Base-by-base conservation (phyloP, 1,284 basidiomycete species). In the Cryptococcus sp. region DNA sequence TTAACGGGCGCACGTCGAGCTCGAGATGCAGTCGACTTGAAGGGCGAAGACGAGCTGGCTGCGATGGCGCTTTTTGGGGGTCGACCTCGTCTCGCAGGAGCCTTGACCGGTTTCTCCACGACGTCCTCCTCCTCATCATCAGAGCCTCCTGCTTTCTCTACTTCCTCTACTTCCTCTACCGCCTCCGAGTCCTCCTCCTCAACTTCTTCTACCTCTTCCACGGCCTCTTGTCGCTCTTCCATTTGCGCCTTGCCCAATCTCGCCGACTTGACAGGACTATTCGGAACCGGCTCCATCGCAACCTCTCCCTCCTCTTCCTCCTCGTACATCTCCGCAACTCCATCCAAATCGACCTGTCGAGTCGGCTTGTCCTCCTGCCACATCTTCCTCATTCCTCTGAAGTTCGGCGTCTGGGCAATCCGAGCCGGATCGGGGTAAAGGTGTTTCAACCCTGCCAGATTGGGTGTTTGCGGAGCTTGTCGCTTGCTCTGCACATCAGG, bases 331-430 rank as follows among this genome's bases (percentile, higher is more conserved):
- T 58, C 52, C 35, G 35, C 43, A 7, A 60, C 9, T 10, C 57
- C 60, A 19, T 50, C 47, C 53, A 62, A 52, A 2, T 21, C 47
- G 3, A 63, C 63, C 10, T 63, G 60, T 11, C 28, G 35, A 3
- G 54, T 42, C 14, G 43, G 23, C 14, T 50, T 33, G 4, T 16
- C 42, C 14, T 51, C 43, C 25, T 26, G 37, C 36, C 60, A 62
- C 60, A 69, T 61, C 14, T 60, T 53, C 23, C 50, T 51, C 9
- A 64, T 37, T 11, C 64, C 64, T 6, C 46, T 22, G 39, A 64
- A 50, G 38, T 52, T 48, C 2, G 65, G 65, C 1, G 64, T 66
- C 31, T 53, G 50, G 28, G 28, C 28, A 7, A 31, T 31, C 28
- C 28, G 28, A 31, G 28, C 28, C n/a, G n/a, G n/a, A n/a, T n/a